These are phyloP conservation scores for Hypoxylon sp. DNA, from an alignment of 2,329 filamentous ascomycete species.

Conservation along the genomic window DNA sequence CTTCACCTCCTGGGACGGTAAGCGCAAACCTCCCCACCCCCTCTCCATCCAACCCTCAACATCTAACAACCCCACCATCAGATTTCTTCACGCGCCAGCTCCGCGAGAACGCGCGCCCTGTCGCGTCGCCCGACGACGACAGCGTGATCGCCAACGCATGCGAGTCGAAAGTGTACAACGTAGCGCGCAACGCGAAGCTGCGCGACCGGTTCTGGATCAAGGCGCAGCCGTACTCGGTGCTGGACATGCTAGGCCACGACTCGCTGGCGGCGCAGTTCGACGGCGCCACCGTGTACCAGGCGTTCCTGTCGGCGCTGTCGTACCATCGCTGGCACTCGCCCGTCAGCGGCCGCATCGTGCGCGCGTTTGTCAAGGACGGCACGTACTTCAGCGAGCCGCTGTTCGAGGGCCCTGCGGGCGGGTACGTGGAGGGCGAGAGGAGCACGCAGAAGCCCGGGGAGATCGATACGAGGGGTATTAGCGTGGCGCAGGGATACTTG, in stretches of 20 bases:
- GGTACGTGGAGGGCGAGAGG: conserved; percentile 21
- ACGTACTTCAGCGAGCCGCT: conserved; percentile 72
- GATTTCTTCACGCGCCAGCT: conserved; percentile 72
- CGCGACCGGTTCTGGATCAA: conserved; percentile 73
- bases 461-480: conserved; percentile 53
- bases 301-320: conserved; percentile 70
- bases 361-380: conserved; percentile 66
- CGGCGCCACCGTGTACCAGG: conserved; percentile 72
- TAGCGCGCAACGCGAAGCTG: conserved; percentile 57
- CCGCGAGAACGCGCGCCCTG: conserved; percentile 62
- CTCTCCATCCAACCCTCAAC: background rate
- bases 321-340: conserved; percentile 76
- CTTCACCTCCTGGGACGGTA: conserved; percentile 71
- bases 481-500: conserved; percentile 74
- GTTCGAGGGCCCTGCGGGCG: conserved; percentile 59
- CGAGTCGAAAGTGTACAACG: conserved; percentile 66
- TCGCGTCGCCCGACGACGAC: conserved; percentile 63
- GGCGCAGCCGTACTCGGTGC: conserved; percentile 69
- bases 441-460: conserved; percentile 44
- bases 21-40: conserved; percentile 21
- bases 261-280: conserved; percentile 62
- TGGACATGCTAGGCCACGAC: conserved; percentile 68
- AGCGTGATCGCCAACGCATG: conserved; percentile 69
- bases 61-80: conserved; percentile 17
- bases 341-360: conserved; percentile 68